These are phyloP conservation scores for Huntiella abstrusa DNA, from an alignment of 2,329 filamentous ascomycete species.

Conservation along the genomic window DNA sequence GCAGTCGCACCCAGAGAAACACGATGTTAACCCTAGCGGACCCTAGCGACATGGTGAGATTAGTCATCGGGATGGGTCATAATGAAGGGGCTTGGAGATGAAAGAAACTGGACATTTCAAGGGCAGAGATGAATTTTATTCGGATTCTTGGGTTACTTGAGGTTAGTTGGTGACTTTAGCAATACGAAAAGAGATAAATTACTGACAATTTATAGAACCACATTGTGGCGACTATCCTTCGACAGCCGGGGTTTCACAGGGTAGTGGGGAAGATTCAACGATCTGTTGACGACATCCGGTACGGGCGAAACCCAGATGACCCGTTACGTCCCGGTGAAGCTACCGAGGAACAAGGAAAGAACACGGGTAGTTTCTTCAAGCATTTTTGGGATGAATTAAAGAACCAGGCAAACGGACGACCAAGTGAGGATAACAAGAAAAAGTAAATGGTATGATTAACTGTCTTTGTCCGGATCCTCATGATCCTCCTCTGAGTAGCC, in stretches of 20 bases:
- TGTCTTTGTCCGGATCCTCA: background rate
- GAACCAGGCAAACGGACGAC: background rate
- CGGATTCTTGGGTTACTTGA: background rate
- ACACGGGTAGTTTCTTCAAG: slow-evolving; percentile 21
- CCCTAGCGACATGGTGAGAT: no score
- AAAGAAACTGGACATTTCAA: no score
- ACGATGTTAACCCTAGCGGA: no score
- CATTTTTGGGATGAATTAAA: slow-evolving; percentile 22
- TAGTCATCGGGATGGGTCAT: background rate
- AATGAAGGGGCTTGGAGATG: background rate
- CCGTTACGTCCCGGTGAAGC: slow-evolving; percentile 33
- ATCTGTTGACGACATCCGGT: slow-evolving; percentile 26
- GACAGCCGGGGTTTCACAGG: slow-evolving; percentile 31
- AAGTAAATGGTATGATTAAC: no score
- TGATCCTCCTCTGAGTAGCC: slow-evolving; percentile 23
- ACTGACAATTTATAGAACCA: slow-evolving; percentile 15
- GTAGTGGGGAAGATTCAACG: slow-evolving; percentile 33
- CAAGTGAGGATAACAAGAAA: background rate
- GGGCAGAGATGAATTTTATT: background rate
- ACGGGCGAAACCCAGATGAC: slow-evolving; percentile 32
- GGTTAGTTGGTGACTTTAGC: background rate
- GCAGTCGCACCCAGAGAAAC: no score
- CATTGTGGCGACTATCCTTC: slow-evolving; percentile 21
- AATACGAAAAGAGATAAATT: no score
- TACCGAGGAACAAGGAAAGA: slow-evolving; percentile 19